phyloP scores from a whole-genome alignment of 176 grass and related monocot species.

The Hsuehochloa calcarea region DNA sequence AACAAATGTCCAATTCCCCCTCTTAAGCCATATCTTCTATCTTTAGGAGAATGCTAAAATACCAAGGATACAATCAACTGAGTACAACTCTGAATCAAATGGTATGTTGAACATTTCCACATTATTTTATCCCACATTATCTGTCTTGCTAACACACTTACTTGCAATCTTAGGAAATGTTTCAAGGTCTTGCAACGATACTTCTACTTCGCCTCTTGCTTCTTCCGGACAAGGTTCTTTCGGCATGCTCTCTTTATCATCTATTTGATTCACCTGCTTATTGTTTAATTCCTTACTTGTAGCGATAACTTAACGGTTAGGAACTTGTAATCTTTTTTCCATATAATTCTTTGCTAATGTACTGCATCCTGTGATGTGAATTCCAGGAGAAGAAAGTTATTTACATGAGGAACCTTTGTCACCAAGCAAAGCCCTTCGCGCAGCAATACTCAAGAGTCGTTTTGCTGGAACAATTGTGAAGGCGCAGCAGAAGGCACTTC shows the following conservation, averaged over 20 bases:
- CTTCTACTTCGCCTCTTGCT: conserved; percentile 43
- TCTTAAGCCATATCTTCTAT: conserved; percentile 12
- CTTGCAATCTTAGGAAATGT: conserved; percentile 27
- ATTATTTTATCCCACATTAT: not conserved
- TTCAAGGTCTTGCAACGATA: conserved; percentile 9
- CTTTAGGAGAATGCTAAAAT: conserved; percentile 44
- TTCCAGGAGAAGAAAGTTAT: conserved; percentile 48
- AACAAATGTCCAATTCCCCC: not conserved
- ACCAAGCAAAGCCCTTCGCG: conserved; percentile 76
- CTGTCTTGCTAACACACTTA: conserved; percentile 22
- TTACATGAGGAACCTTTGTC: conserved; percentile 58
- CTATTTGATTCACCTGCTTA: not conserved
- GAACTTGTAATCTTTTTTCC: not conserved
- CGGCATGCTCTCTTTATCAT: not conserved
- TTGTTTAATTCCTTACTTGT: conserved; percentile 4
- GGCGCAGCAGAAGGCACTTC: conserved; percentile 70
- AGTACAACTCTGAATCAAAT: conserved; percentile 22
- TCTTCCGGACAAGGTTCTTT: conserved; percentile 48
- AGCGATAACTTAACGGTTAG: not conserved
- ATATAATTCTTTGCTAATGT: conserved; percentile 17
- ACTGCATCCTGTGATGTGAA: conserved; percentile 15
- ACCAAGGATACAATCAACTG: conserved; percentile 24
- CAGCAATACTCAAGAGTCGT: conserved; percentile 69
- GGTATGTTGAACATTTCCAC: conserved; percentile 34
- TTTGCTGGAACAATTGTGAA: conserved; percentile 93